These are phyloP conservation scores for Mortierella sp. DNA, from an alignment of 371 early-diverging fungal species.

Conservation along the genomic window DNA sequence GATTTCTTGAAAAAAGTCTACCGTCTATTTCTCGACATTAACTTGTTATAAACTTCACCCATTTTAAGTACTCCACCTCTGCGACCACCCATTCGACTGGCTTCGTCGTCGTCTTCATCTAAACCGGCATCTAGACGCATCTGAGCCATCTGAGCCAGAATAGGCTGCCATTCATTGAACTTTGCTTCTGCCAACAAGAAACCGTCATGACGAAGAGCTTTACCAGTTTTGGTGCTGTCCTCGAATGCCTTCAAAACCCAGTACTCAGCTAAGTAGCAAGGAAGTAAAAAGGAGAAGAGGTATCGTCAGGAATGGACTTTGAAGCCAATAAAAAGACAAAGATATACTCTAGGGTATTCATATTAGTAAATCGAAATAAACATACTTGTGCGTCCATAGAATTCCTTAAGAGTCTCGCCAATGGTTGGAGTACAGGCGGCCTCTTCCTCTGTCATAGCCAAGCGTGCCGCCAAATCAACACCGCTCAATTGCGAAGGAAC, in stretches of 20 bases:
- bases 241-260: conserved; percentile 59
- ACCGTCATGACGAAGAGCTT: conserved; percentile 58
- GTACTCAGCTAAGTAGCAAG: conserved; percentile 43
- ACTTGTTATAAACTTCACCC: conserved; percentile 54
- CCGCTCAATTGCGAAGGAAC: conserved; percentile 52
- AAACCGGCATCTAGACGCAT: conserved; percentile 59
- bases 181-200: conserved; percentile 58
- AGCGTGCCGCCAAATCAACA: conserved; percentile 52
- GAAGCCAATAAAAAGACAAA: not conserved
- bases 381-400: conserved; percentile 62
- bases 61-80: conserved; percentile 45
- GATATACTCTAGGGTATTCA: not conserved
- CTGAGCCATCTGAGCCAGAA: conserved; percentile 59
- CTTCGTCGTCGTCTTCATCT: conserved; percentile 54
- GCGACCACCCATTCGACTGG: conserved; percentile 35
- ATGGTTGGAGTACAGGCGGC: conserved; percentile 58
- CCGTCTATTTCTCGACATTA: conserved; percentile 56
- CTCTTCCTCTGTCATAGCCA: conserved; percentile 60
- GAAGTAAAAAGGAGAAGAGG: not conserved
- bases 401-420: conserved; percentile 60
- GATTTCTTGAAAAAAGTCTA: conserved; percentile 3
- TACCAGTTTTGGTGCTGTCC: conserved; percentile 57
- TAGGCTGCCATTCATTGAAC: conserved; percentile 60
- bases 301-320: not conserved
- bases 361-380: not conserved